phyloP scores from a whole-genome alignment of 176 grass and related monocot species.

The Alloteropsis semialata region DNA sequence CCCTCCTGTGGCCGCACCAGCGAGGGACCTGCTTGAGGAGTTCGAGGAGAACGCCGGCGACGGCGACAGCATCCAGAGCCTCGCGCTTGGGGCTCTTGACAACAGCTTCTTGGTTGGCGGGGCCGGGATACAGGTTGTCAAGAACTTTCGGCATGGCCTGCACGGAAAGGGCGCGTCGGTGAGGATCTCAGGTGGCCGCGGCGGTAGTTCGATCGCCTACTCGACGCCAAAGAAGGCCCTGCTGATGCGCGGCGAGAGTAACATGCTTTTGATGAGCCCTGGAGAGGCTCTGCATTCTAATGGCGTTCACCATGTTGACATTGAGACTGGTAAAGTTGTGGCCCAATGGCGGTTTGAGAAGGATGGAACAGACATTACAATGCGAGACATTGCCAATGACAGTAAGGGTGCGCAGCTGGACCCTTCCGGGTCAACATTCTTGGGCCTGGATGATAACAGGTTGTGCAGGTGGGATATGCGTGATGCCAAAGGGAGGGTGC shows the following conservation, averaged over 20 bases:
- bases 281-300: conserved; percentile 42
- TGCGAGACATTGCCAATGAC: conserved; percentile 85
- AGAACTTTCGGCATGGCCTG: conserved; percentile 80
- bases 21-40: conserved; percentile 69
- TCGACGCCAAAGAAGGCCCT: conserved; percentile 64
- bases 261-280: conserved; percentile 91
- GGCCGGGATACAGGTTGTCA: conserved; percentile 79
- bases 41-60: conserved; percentile 72
- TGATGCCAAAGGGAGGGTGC: conserved; percentile 67
- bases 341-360: conserved; percentile 85
- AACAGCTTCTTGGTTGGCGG: conserved; percentile 89
- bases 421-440: conserved; percentile 75
- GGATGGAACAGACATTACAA: conserved; percentile 72
- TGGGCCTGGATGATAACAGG: conserved; percentile 81
- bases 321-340: conserved; percentile 85
- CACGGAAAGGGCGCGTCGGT: conserved; percentile 78
- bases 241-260: conserved; percentile 72
- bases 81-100: conserved; percentile 84
- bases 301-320: conserved; percentile 74
- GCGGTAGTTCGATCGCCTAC: background rate
- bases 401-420: conserved; percentile 80
- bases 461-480: conserved; percentile 96
- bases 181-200: conserved; percentile 39
- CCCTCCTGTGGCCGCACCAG: background rate
- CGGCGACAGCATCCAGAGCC: conserved; percentile 71